Percentiles rank a stretch among this genome's conserved stretches.
phyloP scores from a whole-genome alignment of 441 rosid species.

The Adansonia grandidieri region DNA sequence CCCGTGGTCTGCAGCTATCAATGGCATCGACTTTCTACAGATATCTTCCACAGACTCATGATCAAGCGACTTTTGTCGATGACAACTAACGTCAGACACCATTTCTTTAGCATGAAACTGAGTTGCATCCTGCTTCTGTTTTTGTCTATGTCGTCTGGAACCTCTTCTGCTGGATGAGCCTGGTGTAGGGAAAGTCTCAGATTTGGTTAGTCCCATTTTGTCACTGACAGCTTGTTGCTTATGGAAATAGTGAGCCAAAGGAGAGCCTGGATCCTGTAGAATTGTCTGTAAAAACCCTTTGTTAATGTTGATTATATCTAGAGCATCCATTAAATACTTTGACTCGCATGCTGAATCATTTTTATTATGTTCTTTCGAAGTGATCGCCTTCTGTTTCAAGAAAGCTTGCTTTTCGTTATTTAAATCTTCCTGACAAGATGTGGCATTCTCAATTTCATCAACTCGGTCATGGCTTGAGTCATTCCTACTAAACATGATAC shows the following conservation, averaged over 20 bases:
- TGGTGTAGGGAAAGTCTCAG: constrained; percentile 51
- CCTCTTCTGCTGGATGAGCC: constrained; percentile 33
- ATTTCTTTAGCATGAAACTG: background rate
- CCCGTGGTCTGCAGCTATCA: constrained; percentile 39
- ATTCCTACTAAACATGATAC: background rate
- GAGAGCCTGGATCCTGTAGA: constrained; percentile 60
- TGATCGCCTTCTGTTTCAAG: constrained; percentile 37
- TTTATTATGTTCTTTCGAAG: constrained; percentile 27
- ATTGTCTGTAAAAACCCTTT: constrained; percentile 56
- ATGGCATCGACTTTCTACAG: constrained; percentile 37
- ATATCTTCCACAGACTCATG: constrained; percentile 28
- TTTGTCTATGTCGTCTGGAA: constrained; percentile 23
- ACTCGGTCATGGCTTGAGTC: constrained; percentile 13
- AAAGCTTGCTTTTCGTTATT: constrained; percentile 33
- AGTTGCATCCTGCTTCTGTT: constrained; percentile 22
- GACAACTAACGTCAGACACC: background rate
- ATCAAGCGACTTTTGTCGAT: background rate
- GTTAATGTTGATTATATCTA: constrained; percentile 57
- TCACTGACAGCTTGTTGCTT: constrained; percentile 40
- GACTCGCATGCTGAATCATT: constrained; percentile 40
- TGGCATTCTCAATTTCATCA: constrained; percentile 29
- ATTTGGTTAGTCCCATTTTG: constrained; percentile 44
- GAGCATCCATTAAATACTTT: constrained; percentile 54
- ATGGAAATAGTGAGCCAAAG: constrained; percentile 50
- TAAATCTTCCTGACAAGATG: constrained; percentile 25